Evolutionary conservation across 1,284 basidiomycete genomes (phyloP).

Genomic region (Puccinia polysora): DNA sequence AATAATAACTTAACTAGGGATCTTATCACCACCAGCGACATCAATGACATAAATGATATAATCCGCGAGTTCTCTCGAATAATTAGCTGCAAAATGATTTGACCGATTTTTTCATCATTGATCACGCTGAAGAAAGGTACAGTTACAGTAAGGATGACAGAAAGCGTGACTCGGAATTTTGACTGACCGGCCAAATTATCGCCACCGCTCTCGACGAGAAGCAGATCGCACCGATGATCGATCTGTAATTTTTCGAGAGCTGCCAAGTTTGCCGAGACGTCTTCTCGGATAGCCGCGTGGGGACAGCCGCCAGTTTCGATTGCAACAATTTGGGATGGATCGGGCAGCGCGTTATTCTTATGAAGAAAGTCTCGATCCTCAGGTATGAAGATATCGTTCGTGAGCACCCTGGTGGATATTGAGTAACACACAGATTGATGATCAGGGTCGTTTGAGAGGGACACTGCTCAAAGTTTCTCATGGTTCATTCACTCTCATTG

Average conservation of each 20-base stretch:
- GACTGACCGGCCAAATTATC: conserved; percentile 72
- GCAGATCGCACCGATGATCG: conserved; percentile 58
- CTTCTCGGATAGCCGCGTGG: conserved; percentile 64
- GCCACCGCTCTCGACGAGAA: conserved; percentile 79
- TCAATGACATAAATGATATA: conserved; percentile 90
- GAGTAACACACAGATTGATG: neutral
- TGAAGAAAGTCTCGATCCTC: conserved; percentile 98
- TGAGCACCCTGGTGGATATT: conserved; percentile 61
- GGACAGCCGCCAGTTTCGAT: conserved; percentile 70
- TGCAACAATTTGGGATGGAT: conserved; percentile 74
- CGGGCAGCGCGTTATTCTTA: conserved; percentile 77
- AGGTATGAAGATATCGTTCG: conserved; percentile 93
- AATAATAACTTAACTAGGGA: conserved; percentile 61
- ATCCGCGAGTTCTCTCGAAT: conserved; percentile 90
- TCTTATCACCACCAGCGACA: conserved; percentile 76
- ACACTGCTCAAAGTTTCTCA: conserved; percentile 10
- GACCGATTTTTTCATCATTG: neutral
- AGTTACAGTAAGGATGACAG: neutral
- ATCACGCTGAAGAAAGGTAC: neutral
- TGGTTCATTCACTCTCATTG: conserved; percentile 32
- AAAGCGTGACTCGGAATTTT: too few relatives aligned
- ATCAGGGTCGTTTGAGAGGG: neutral
- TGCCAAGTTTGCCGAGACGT: conserved; percentile 93
- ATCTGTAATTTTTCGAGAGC: conserved; percentile 91
- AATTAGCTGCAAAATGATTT: conserved; percentile 62